These are phyloP conservation scores for Tylopilus sp. DNA, from an alignment of 1,284 basidiomycete genomes.

Conservation along the genomic window DNA sequence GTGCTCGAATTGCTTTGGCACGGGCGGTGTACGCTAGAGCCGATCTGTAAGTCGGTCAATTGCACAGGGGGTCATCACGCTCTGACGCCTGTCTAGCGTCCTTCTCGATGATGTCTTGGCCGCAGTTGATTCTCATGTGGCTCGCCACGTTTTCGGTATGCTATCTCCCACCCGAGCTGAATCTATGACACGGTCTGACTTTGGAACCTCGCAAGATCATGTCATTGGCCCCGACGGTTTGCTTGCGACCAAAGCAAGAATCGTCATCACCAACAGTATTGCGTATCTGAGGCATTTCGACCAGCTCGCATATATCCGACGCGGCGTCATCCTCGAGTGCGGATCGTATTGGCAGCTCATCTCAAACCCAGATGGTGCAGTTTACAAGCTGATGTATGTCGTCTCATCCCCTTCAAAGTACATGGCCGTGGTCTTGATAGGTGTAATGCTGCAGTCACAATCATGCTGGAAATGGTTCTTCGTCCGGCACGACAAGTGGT, in stretches of 20 bases:
- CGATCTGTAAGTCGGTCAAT: conserved; percentile 39
- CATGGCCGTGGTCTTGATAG: neutral
- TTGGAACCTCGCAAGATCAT: conserved; percentile 50
- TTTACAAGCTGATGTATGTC: conserved; percentile 79
- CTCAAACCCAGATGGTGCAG: conserved; percentile 61
- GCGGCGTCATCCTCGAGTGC: conserved; percentile 81
- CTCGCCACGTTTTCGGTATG: conserved; percentile 58
- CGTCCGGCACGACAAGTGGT: conserved; percentile 47
- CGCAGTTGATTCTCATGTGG: conserved; percentile 74
- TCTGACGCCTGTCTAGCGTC: conserved; percentile 16
- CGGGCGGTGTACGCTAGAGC: conserved; percentile 50
- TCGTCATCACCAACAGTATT: conserved; percentile 89
- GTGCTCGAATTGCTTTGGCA: conserved; percentile 58
- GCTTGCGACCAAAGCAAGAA: conserved; percentile 79
- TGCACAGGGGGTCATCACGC: neutral
- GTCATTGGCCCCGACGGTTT: conserved; percentile 89
- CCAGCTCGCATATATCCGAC: conserved; percentile 74
- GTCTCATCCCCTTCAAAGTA: neutral
- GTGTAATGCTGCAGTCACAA: conserved; percentile 6
- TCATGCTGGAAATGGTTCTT: conserved; percentile 36
- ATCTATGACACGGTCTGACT: neutral
- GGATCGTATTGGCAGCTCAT: conserved; percentile 69
- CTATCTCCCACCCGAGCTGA: neutral
- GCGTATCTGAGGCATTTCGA: conserved; percentile 82
- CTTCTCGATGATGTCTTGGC: conserved; percentile 41